Conservation (phyloP, 768 basidiomycete species). For the Agaricus blazei region DNA sequence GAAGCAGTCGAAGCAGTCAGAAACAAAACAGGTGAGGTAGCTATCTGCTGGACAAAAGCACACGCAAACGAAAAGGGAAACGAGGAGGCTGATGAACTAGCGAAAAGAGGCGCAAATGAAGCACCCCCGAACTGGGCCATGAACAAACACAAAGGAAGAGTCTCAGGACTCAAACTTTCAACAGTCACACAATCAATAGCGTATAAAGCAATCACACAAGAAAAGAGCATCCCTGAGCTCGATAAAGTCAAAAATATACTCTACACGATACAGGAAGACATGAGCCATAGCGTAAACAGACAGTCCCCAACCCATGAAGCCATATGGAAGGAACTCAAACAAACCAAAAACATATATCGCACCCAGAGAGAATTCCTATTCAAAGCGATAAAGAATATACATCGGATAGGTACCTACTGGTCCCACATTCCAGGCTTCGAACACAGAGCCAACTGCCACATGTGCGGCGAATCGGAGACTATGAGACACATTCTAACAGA, state of each 20-base stretch:
- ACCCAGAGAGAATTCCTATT: background rate
- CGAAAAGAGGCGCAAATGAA: background rate
- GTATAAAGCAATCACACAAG: background rate
- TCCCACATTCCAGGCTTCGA: background rate
- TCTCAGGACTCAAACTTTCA: background rate
- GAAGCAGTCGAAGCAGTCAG: background rate
- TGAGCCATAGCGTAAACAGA: background rate
- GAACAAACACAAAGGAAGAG: background rate
- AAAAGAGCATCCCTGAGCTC: background rate
- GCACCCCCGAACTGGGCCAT: background rate
- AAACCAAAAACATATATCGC: background rate
- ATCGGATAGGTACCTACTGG: background rate
- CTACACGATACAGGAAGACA: background rate
- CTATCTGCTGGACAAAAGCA: background rate
- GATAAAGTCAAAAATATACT: background rate
- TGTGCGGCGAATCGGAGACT: background rate
- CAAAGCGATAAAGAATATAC: background rate
- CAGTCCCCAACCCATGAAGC: background rate
- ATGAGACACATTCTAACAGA: background rate
- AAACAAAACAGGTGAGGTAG: background rate
- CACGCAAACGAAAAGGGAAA: conserved; percentile 16
- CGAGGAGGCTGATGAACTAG: conserved; percentile 21
- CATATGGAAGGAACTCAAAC: background rate
- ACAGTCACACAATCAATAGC: background rate
- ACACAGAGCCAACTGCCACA: background rate